Conservation (phyloP, 2,329 filamentous ascomycete genomes). For the Colletotrichum viniferum region DNA sequence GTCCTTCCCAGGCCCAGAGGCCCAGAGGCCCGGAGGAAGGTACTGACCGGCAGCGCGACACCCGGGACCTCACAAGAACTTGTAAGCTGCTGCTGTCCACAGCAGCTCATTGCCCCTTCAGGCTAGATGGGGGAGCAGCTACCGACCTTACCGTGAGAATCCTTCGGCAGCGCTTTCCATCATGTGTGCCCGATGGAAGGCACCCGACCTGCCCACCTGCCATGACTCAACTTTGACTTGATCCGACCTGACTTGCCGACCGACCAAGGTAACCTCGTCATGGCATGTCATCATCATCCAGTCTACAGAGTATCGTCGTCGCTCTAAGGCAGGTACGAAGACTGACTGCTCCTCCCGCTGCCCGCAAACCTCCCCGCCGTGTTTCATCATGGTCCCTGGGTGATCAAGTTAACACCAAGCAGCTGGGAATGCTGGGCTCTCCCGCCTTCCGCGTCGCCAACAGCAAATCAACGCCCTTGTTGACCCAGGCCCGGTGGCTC, state of each 20-base stretch:
- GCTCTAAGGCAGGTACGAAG: background rate
- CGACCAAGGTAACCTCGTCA: background rate
- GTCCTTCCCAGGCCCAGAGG: background rate
- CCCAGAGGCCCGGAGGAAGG: background rate
- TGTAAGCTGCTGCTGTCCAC: background rate
- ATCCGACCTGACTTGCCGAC: background rate
- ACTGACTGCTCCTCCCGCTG: background rate
- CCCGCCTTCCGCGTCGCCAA: background rate
- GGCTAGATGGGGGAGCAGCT: background rate
- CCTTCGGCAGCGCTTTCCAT: background rate
- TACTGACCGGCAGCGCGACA: background rate
- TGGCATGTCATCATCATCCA: conserved; percentile 18
- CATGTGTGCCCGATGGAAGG: background rate
- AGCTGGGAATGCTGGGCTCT: conserved; percentile 7
- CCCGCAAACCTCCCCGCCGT: conserved; percentile 1
- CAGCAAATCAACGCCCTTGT: background rate
- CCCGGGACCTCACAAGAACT: background rate
- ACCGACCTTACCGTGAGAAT: background rate
- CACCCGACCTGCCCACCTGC: background rate
- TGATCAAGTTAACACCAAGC: conserved; percentile 5
- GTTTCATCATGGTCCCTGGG: conserved; percentile 18
- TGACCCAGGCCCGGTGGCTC: too few species aligned
- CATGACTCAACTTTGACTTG: background rate
- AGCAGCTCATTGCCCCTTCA: conserved; percentile 5
- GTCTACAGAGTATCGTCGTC: background rate